Evolutionary conservation across 1,139 yeast species (phyloP).

Genomic region (Chernovozyma aurita): DNA sequence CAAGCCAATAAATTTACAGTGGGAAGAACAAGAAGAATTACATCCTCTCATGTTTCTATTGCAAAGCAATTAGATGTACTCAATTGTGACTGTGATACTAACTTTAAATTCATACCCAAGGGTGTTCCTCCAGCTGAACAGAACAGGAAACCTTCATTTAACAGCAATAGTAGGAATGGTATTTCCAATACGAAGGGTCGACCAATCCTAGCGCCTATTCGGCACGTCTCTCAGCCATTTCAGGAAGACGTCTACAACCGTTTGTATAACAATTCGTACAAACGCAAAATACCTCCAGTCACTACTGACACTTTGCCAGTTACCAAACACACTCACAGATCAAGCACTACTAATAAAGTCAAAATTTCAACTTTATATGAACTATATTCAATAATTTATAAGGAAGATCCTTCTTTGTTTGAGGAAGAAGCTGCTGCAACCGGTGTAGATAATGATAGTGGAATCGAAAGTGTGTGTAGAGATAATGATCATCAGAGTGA

Average conservation of each 20-base stretch:
- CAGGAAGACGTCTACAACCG: conserved; percentile 7
- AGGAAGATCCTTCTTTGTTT: not conserved
- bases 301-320: not conserved
- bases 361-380: conserved; percentile 17
- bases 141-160: not conserved
- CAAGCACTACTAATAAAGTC: not conserved
- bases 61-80: not conserved
- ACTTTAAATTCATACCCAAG: not conserved
- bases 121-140: not conserved
- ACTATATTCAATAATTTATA: conserved; percentile 16
- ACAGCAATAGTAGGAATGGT: not conserved
- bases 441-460: not conserved
- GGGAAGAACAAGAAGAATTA: not conserved
- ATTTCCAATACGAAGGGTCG: not conserved
- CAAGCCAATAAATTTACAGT: not conserved
- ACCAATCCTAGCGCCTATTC: not conserved
- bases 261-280: conserved; percentile 7
- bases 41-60: conserved; percentile 2
- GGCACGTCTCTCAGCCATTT: not conserved
- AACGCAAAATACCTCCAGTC: conserved; percentile 1
- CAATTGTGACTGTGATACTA: not conserved
- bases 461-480: not conserved
- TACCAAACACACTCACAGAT: conserved; percentile 4
- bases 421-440: no score
- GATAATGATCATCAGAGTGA: not conserved